Percentiles rank a stretch among this genome's conserved stretches.
These are phyloP conservation scores for Fagopyrum tataricum DNA, from an alignment of 148 eudicot species.

Conservation along the genomic window DNA sequence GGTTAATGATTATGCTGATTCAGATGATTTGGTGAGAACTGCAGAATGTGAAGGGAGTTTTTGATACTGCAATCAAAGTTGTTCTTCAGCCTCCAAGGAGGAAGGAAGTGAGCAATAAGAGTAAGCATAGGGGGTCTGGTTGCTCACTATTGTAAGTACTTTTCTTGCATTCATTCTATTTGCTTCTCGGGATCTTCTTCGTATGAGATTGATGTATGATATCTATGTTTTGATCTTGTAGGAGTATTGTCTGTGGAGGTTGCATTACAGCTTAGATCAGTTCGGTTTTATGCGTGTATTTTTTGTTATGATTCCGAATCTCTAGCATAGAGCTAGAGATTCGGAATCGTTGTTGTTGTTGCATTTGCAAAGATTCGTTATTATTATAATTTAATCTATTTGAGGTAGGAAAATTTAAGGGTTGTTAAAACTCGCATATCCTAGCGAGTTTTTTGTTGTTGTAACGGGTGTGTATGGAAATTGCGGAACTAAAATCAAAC, in stretches of 20 bases:
- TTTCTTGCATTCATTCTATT: background rate
- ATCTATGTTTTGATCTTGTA: slow-evolving; percentile 20
- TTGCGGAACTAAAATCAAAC: too few species aligned
- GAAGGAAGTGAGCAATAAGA: slow-evolving; percentile 35
- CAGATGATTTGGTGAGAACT: background rate
- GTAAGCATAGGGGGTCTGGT: slow-evolving; percentile 10
- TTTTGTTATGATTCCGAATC: background rate
- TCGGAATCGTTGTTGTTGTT: background rate
- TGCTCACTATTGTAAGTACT: slow-evolving; percentile 10
- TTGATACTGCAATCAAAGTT: slow-evolving; percentile 84
- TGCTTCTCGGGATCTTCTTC: too few species aligned
- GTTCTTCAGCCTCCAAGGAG: slow-evolving; percentile 96
- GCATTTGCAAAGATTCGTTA: background rate
- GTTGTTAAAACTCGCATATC: background rate
- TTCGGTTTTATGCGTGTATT: background rate
- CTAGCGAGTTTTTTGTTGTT: background rate
- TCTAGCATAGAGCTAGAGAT: background rate
- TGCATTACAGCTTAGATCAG: slow-evolving; percentile 38
- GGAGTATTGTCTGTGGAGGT: slow-evolving; percentile 89
- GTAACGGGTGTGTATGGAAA: background rate
- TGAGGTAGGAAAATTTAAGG: background rate
- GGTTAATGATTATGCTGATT: background rate
- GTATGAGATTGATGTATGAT: background rate
- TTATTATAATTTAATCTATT: background rate
- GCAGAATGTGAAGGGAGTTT: slow-evolving; percentile 89